Base-by-base conservation (phyloP, 1,139 yeast genomes). In the Taiozyma sp. region DNA sequence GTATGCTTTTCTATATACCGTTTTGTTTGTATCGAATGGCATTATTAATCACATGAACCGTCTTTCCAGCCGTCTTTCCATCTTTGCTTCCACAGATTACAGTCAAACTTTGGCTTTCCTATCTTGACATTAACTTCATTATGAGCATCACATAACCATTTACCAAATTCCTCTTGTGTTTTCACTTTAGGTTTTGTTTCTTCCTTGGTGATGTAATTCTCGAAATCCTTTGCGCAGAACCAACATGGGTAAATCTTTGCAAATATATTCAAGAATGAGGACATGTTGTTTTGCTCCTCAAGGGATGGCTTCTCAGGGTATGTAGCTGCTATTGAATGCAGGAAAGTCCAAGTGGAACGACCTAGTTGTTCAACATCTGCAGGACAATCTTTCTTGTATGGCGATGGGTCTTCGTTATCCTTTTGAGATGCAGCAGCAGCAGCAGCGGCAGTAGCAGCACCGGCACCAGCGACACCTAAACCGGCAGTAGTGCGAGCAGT, bases 121-220 rank as follows among this genome's bases (percentile, higher is more conserved):
- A 92, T 68, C 67, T 91, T 92, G 19, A 66, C 73, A 67, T 95
- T 93, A 28, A 95, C 98, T 43, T 81, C 88, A 65, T 93, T 93
- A 70, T 93, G 99, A 4, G 98, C 98, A 56, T 84, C 87, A 70
- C 99, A 95, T 52, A 93, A 72, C 99, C 99, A 93, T 59, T 70
- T 75, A 1, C 97, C 96, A 60, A 93, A 81, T 51, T 82, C 86
- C 49, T 90, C 96, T 62, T 88, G 90, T 12, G 82, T 79, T 13
- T 70, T 73, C 5, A 87, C 90, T 54, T 75, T 74, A 7, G 96
- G 96, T 57, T 83, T 82, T 57, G 86, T 75, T 32, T 70, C 71
- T 22, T 51, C 57, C 51, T 68, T 71, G 34, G 67, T 67, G 46
- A 89, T 74, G 70, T 88, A 91, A 29, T 70, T 69, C 51, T 81